Evolutionary conservation across 331 rosid species (phyloP).

Genomic region (Telfairia occidentalis): DNA sequence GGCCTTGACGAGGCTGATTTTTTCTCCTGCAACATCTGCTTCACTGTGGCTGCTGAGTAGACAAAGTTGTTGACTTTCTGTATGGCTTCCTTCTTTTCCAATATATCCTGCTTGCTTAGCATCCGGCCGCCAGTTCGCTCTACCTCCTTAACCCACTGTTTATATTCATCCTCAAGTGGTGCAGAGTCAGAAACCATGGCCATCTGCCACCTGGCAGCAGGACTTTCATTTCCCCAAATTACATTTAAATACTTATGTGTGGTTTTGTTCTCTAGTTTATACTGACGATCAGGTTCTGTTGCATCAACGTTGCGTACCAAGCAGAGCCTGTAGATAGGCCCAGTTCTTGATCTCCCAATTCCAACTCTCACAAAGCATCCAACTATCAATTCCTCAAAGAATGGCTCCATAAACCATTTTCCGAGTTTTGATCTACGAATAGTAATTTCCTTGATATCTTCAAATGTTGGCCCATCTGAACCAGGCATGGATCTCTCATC

Average conservation of each 20-base stretch:
- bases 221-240: slow-evolving; percentile 83
- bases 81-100: slow-evolving; percentile 55
- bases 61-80: slow-evolving; percentile 50
- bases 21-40: slow-evolving; percentile 86
- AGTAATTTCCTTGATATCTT: slow-evolving; percentile 79
- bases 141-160: slow-evolving; percentile 84
- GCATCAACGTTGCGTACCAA: slow-evolving; percentile 87
- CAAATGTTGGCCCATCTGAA: slow-evolving; percentile 47
- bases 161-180: slow-evolving; percentile 75
- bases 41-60: slow-evolving; percentile 86
- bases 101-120: slow-evolving; percentile 53
- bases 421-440: slow-evolving; percentile 73
- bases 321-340: slow-evolving; percentile 79
- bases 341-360: slow-evolving; percentile 73
- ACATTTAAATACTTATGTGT: slow-evolving; percentile 78
- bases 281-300: slow-evolving; percentile 59
- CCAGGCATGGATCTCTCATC: slow-evolving; percentile 51
- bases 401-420: slow-evolving; percentile 92
- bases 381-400: slow-evolving; percentile 88
- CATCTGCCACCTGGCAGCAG: slow-evolving; percentile 99
- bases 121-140: slow-evolving; percentile 68
- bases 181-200: slow-evolving; percentile 81
- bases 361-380: slow-evolving; percentile 99
- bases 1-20: slow-evolving; percentile 74
- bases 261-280: slow-evolving; percentile 62